Conservation (phyloP, 495 filamentous ascomycete genomes). For the Penicillium angulare region DNA sequence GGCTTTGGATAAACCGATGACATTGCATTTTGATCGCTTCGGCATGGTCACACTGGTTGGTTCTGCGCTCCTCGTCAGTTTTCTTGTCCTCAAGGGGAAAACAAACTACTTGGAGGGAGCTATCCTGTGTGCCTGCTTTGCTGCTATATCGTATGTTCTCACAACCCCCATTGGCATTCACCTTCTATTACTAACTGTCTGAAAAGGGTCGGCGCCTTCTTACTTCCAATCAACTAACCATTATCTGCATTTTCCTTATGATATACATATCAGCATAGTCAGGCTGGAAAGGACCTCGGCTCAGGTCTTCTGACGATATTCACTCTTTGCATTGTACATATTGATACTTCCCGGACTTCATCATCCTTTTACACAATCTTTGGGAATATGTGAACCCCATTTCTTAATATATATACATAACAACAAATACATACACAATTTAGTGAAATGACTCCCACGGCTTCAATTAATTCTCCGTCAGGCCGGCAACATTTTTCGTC, state of each 20-base stretch:
- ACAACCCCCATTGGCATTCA: neutral
- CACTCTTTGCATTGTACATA: neutral
- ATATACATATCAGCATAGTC: neutral
- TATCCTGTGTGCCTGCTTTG: conserved; percentile 76
- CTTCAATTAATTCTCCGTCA: too few species aligned
- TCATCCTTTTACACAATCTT: neutral
- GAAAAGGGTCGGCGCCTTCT: conserved; percentile 10
- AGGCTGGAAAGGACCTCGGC: neutral
- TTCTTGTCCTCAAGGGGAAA: conserved; percentile 80
- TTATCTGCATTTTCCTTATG: neutral
- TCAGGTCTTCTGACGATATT: neutral
- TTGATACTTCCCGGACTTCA: neutral
- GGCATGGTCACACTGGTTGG: conserved; percentile 86
- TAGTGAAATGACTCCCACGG: too few species aligned
- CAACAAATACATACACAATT: too few species aligned
- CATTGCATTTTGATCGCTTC: conserved; percentile 86
- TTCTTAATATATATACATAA: too few species aligned
- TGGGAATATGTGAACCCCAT: too few species aligned
- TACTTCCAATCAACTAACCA: conserved; percentile 7
- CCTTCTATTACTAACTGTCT: neutral
- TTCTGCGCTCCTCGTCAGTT: conserved; percentile 83
- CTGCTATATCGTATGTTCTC: conserved; percentile 47
- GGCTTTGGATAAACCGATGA: conserved; percentile 79
- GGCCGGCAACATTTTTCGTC: neutral
- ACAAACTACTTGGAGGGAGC: conserved; percentile 89